Evolutionary conservation across 1,284 basidiomycete genomes (phyloP).

Genomic region (Puccinia novopanici): DNA sequence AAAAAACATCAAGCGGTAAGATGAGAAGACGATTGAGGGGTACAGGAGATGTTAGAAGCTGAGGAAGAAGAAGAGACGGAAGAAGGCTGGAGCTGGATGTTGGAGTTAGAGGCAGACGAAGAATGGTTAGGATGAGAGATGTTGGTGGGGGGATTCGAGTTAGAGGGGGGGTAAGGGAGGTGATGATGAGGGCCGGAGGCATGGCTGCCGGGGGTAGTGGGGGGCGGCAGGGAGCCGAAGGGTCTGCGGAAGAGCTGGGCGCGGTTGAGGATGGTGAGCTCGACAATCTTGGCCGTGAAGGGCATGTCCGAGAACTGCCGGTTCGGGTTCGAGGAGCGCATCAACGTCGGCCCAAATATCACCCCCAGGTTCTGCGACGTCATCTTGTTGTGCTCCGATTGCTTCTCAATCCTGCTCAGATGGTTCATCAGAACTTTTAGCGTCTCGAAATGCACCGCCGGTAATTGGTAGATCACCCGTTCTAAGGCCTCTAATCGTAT

Average conservation of each 20-base stretch:
- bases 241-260: constrained; percentile 14
- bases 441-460: constrained; percentile 83
- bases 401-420: constrained; percentile 63
- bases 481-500: constrained; percentile 68
- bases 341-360: constrained; percentile 77
- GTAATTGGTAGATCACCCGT: constrained; percentile 75
- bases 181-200: not conserved
- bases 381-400: constrained; percentile 78
- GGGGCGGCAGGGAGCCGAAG: not conserved
- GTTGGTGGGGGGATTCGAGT: too few relatives aligned
- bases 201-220: not conserved
- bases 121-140: not conserved
- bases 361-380: constrained; percentile 93
- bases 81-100: not conserved
- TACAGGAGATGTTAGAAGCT: constrained; percentile 4
- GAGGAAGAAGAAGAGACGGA: constrained; percentile 5
- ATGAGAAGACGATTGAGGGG: not conserved
- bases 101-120: not conserved
- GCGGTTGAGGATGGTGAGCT: constrained; percentile 25
- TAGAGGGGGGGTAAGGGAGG: too few relatives aligned
- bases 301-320: constrained; percentile 47
- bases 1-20: not conserved
- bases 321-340: constrained; percentile 26
- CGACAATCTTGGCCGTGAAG: constrained; percentile 39
- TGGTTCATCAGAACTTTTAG: constrained; percentile 81